Evolutionary conservation across 1,139 yeast species (phyloP), one percentile per base, ranked within the genome.

Genomic region (Pichia sp.): DNA sequence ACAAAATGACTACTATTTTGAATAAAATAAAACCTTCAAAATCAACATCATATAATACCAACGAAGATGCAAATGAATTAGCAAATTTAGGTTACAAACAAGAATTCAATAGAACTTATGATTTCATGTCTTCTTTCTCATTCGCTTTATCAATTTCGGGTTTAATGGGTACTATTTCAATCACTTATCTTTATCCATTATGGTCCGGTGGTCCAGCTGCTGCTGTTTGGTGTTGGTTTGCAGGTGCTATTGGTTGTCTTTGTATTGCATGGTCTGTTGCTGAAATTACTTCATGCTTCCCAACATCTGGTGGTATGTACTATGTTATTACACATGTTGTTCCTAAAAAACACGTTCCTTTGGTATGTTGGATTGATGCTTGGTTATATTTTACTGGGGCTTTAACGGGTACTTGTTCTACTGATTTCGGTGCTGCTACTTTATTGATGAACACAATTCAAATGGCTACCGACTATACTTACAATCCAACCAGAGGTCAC

Each of bases 211-310:
- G 80, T 3, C 72, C 78, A 4, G 75, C 70, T 14, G 72, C 81
- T 5, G 67, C 77, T 20, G 73, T 78, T 16, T 81, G 87, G 86
- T 85, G 87, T 40, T 82, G 87, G 86, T 68, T 80, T 43, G 65
- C 72, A 38, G 73, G 80, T 32, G 74, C 76, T n/a, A 48, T 70
- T 39, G 79, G 80, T 49, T 74, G 81, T 46, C 58, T 78, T 39
- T 62, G 70, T 45, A 72, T 77, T 43, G 87, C 86, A 11, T 50
- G 70, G 42, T 70, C 81, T n/a, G 78, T 80, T 67, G 74, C 84
- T 14, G 79, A 79, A 49, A 62, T 79, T 40, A 81, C 82, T 1
- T 73, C 80, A 24, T 72, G 84, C n/a, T 74, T 78, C 56, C 88
- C 88, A 38, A 79, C 88, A 4, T 70, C 80, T 19, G 87, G 88